Evolutionary conservation across 306 rosid genomes (phyloP).

Genomic region (Prunus armeniaca): DNA sequence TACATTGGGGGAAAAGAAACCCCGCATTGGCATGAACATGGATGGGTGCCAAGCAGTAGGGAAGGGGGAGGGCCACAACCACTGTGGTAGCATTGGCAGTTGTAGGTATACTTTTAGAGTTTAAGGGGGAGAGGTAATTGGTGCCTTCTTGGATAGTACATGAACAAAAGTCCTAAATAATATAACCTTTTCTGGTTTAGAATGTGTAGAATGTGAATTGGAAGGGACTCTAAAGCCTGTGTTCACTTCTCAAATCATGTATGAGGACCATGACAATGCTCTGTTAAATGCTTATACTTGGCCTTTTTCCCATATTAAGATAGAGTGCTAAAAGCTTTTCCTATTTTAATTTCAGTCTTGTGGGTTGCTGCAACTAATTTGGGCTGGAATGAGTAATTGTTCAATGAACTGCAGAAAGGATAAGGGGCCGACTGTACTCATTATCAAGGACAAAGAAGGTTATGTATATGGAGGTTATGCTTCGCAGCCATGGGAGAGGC

Average conservation of each 20-base stretch:
- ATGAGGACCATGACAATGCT: not conserved
- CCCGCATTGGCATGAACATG: too few species aligned
- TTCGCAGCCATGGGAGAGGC: conserved; percentile 91
- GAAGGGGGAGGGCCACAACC: too few species aligned
- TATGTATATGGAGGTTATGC: conserved; percentile 87
- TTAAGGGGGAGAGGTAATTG: not conserved
- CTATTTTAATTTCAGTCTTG: conserved; percentile 22
- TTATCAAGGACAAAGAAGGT: conserved; percentile 80
- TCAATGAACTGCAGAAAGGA: conserved; percentile 61
- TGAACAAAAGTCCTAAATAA: not conserved
- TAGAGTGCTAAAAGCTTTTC: conserved; percentile 14
- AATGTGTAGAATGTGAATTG: not conserved
- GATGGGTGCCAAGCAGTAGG: too few species aligned
- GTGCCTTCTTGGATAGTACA: not conserved
- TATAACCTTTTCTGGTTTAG: not conserved
- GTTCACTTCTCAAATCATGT: not conserved
- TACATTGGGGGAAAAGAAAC: too few species aligned
- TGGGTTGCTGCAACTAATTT: conserved; percentile 20
- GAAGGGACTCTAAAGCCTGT: not conserved
- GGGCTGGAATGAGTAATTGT: conserved; percentile 32
- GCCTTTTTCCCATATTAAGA: not conserved
- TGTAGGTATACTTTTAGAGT: not conserved
- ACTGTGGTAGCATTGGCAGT: not conserved
- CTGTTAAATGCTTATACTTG: not conserved
- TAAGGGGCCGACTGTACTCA: conserved; percentile 72